Evolutionary conservation across 352 stramenopile genomes (phyloP).

Genomic region (Phytophthora pisi): DNA sequence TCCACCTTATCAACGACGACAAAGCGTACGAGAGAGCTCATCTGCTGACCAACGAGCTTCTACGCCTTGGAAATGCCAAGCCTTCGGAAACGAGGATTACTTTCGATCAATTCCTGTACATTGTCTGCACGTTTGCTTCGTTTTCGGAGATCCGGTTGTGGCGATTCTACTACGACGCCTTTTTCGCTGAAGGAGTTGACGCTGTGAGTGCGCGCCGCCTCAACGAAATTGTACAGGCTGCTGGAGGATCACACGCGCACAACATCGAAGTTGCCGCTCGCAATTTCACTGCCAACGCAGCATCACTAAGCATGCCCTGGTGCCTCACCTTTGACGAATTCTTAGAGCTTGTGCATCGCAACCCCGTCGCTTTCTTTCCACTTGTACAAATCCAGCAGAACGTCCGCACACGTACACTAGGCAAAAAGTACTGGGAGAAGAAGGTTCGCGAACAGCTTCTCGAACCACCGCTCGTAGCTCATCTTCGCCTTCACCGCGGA

Average conservation of each 20-base stretch:
- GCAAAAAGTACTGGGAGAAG: slow-evolving; percentile 45
- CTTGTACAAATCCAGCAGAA: slow-evolving; percentile 54
- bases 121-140: slow-evolving; percentile 47
- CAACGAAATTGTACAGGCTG: slow-evolving; percentile 41
- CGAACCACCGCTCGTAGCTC: slow-evolving; percentile 34
- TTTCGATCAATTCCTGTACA: slow-evolving; percentile 56
- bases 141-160: slow-evolving; percentile 48
- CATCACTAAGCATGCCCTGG: not conserved
- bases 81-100: slow-evolving; percentile 25
- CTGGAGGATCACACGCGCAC: slow-evolving; percentile 37
- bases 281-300: slow-evolving; percentile 33
- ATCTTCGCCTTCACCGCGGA: slow-evolving; percentile 47
- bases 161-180: slow-evolving; percentile 59
- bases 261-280: slow-evolving; percentile 48
- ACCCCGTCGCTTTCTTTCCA: slow-evolving; percentile 54
- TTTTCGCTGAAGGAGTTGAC: slow-evolving; percentile 12
- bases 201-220: slow-evolving; percentile 38
- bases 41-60: slow-evolving; percentile 40
- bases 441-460: slow-evolving; percentile 45
- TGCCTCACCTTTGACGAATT: slow-evolving; percentile 52
- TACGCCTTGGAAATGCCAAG: slow-evolving; percentile 25
- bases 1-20: slow-evolving; percentile 47
- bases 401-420: slow-evolving; percentile 39
- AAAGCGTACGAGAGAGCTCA: slow-evolving; percentile 33
- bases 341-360: slow-evolving; percentile 22